Percentiles rank a stretch among this genome's conserved stretches.
phyloP scores from a whole-genome alignment of 192 early-diverging fungal genomes.

The Allomyces javanicus region DNA sequence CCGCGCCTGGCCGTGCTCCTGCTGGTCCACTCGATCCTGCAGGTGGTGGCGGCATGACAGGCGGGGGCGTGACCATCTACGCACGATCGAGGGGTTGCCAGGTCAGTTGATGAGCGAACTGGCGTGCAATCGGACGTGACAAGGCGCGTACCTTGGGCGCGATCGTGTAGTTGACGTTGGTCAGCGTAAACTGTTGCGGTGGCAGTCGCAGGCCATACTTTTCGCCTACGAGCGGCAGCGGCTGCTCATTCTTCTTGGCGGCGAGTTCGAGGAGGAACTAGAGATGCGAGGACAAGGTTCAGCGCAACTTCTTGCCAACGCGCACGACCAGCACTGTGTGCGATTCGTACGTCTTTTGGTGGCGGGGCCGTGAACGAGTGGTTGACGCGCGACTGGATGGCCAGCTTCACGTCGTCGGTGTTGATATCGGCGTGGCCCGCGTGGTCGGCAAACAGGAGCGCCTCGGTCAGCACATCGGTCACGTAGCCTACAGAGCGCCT shows the following conservation, averaged over 20 bases:
- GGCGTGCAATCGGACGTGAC: no score
- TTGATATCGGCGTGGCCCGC: constrained; percentile 50
- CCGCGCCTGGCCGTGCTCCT: neutral
- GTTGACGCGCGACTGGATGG: constrained; percentile 76
- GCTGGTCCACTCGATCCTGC: neutral
- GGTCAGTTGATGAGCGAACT: neutral
- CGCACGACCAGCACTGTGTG: neutral
- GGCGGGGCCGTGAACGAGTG: constrained; percentile 81
- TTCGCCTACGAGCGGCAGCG: constrained; percentile 55
- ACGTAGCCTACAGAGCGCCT: constrained; percentile 46
- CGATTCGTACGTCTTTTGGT: constrained; percentile 48
- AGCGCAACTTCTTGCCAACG: neutral
- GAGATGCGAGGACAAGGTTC: no score
- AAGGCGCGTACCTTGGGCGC: constrained; percentile 31
- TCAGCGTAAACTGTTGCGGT: constrained; percentile 51
- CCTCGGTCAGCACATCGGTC: constrained; percentile 77
- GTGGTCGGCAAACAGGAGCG: constrained; percentile 81
- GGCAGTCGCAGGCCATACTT: constrained; percentile 60
- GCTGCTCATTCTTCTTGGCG: constrained; percentile 52
- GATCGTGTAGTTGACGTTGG: constrained; percentile 57
- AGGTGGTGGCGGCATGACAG: neutral
- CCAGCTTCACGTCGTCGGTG: constrained; percentile 68
- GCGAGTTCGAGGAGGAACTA: constrained; percentile 57
- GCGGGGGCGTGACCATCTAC: neutral
- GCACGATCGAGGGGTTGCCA: neutral